Evolutionary conservation across 495 filamentous ascomycete genomes (phyloP), one percentile per base, ranked within the genome.

Genomic region (Beverwykella pulmonaria): DNA sequence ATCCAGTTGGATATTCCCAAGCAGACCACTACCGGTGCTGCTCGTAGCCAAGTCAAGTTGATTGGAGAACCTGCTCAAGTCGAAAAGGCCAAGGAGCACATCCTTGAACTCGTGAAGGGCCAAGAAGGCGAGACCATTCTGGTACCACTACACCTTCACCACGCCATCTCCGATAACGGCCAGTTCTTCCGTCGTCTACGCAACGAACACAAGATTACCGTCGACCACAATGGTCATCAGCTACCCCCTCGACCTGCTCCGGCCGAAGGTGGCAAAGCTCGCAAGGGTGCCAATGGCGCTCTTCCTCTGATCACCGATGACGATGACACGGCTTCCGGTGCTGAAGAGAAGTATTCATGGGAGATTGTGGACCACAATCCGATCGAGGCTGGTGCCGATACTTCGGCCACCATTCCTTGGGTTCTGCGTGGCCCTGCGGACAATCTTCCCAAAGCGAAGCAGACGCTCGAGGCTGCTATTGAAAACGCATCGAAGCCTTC

Each of bases 1-100:
- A 87, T 99, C 69, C 87, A 87, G 17, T 85, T 99, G 65, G 92
- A 97, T 69, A 90, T 99, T 57, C 94, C 94, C 12, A 90, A 90
- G 67, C 85, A 86, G 29, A 84, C 80, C 70, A 82, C 82, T 29
- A 84, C 89, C 53, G 92, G 92, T 19, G 85, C 83, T 49, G 82
- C 81, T 25, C 82, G 86, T 59, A 82, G 83, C 30, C 83, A 86
- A 54, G 85, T 99, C 70, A 96, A 93, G 79, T 84, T 99, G 58
- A 85, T 86, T 61, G 94, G 94, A 44, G 82, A 88, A 50, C 86
- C 90, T 54, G 83, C 75, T 26, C 87, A 90, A 68, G 91, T 98
- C 44, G 89, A 90, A 70, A 88, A 88, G 71, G 92, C 92, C 39
- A 95, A 93, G 79, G 84, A 84, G 19, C 91, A 96, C 74, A 90